Conservation (phyloP, 805 yeast genomes). For the Pichia nanzhaoensis region DNA sequence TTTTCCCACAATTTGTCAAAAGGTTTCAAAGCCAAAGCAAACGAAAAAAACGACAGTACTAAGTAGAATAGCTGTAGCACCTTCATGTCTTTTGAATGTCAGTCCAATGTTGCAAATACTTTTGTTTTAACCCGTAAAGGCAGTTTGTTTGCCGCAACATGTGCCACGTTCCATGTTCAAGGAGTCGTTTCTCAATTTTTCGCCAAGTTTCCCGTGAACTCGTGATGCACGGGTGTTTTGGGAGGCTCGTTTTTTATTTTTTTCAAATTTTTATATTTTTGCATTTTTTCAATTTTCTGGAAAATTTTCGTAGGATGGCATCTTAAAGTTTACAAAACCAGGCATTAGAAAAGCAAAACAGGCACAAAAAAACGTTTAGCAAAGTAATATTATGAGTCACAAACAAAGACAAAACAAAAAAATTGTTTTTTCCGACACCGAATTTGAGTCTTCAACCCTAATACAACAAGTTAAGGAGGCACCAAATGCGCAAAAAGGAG, state of each 20-base stretch:
- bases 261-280: too few species aligned
- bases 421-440: slow-evolving; percentile 19
- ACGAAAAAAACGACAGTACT: background rate
- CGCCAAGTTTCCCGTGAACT: too few species aligned
- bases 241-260: background rate
- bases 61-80: background rate
- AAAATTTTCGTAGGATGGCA: background rate
- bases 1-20: slow-evolving; percentile 46
- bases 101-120: too few species aligned
- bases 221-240: background rate
- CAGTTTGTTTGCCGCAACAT: too few species aligned
- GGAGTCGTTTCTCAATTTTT: too few species aligned
- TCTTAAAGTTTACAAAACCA: background rate
- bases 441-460: background rate
- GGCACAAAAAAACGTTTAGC: background rate
- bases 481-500: background rate
- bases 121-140: too few species aligned
- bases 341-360: background rate
- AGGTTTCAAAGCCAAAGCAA: slow-evolving; percentile 9
- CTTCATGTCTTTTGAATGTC: background rate
- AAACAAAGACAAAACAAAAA: slow-evolving; percentile 23
- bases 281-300: background rate
- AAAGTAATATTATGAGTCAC: background rate
- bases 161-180: slow-evolving; percentile 5
- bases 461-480: background rate